A percentile compares a stretch with the other conserved stretches of the same genome.
Conservation (phyloP, 768 basidiomycete species). For the Jaapia argillacea region DNA sequence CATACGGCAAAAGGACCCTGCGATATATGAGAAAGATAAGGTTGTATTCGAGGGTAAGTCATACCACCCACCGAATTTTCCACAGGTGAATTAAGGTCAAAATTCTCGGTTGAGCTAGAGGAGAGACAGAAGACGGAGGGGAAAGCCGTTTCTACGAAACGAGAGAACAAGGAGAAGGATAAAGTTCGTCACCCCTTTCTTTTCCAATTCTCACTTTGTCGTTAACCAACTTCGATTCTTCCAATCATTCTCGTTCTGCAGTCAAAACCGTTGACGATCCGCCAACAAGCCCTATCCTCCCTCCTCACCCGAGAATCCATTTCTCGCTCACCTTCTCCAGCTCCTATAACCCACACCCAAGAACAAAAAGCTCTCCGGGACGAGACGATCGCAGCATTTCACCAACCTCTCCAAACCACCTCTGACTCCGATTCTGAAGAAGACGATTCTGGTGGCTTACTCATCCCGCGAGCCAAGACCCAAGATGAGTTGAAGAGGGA, state of each 20-base stretch:
- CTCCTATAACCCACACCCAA: constrained; percentile 57
- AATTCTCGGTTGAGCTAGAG: too few species aligned
- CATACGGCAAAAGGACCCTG: constrained; percentile 75
- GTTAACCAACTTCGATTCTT: constrained; percentile 3
- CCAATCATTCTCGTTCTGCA: constrained; percentile 16
- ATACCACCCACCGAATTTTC: too few species aligned
- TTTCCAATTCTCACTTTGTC: background rate
- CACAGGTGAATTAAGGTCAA: too few species aligned
- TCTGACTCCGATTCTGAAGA: constrained; percentile 17
- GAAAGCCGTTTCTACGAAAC: constrained; percentile 14
- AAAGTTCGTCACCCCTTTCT: background rate
- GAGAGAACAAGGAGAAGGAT: constrained; percentile 39
- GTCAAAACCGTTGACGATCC: constrained; percentile 66
- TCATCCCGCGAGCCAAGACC: constrained; percentile 68
- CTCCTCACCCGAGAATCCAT: constrained; percentile 42
- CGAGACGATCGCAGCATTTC: constrained; percentile 84
- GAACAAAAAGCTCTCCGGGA: constrained; percentile 67
- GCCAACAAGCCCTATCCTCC: constrained; percentile 61
- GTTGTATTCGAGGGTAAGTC: constrained; percentile 72
- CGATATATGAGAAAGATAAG: constrained; percentile 65
- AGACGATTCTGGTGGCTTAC: constrained; percentile 49
- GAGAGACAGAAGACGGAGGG: constrained; percentile 45
- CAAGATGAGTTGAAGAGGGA: constrained; percentile 69
- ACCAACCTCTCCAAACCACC: constrained; percentile 20
- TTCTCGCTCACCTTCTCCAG: constrained; percentile 46